Evolutionary conservation across 2,329 filamentous ascomycete species (phyloP).

Genomic region (Colletotrichum shisoi): DNA sequence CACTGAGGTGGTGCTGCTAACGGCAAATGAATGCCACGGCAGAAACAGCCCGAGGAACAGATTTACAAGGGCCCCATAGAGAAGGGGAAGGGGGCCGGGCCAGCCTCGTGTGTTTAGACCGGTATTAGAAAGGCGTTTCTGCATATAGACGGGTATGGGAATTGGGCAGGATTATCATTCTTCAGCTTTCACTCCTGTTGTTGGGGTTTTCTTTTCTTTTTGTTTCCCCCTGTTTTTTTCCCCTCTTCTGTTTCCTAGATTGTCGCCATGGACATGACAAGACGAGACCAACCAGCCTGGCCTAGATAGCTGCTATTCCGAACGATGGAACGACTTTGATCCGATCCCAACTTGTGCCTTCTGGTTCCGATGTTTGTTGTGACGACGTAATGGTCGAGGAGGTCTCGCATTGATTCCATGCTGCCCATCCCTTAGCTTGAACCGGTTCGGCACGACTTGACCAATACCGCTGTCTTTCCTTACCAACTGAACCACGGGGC

Average conservation of each 20-base stretch:
- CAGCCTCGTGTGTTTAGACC: slow-evolving; percentile 13
- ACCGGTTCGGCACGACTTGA: too few species aligned
- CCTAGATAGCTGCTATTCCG: slow-evolving; percentile 31
- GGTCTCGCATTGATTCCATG: too few species aligned
- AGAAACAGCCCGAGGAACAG: not conserved
- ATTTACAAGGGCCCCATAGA: not conserved
- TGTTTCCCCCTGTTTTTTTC: slow-evolving; percentile 1
- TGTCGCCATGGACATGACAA: slow-evolving; percentile 17
- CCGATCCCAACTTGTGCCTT: not conserved
- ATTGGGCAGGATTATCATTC: slow-evolving; percentile 10
- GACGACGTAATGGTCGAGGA: too few species aligned
- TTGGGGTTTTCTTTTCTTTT: not conserved
- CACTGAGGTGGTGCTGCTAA: not conserved
- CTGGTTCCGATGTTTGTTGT: too few species aligned
- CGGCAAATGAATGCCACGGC: not conserved
- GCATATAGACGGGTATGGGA: slow-evolving; percentile 35
- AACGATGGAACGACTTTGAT: slow-evolving; percentile 34
- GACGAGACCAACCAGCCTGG: not conserved
- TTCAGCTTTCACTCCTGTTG: too few species aligned
- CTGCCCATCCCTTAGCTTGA: too few species aligned
- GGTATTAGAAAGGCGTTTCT: slow-evolving; percentile 34
- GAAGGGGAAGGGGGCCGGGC: not conserved
- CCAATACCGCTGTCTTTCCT: too few species aligned
- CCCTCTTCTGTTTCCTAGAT: not conserved
- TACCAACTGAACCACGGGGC: too few species aligned